These are phyloP conservation scores for Theobroma cacao DNA, from an alignment of 345 rosid species.

Conservation along the genomic window DNA sequence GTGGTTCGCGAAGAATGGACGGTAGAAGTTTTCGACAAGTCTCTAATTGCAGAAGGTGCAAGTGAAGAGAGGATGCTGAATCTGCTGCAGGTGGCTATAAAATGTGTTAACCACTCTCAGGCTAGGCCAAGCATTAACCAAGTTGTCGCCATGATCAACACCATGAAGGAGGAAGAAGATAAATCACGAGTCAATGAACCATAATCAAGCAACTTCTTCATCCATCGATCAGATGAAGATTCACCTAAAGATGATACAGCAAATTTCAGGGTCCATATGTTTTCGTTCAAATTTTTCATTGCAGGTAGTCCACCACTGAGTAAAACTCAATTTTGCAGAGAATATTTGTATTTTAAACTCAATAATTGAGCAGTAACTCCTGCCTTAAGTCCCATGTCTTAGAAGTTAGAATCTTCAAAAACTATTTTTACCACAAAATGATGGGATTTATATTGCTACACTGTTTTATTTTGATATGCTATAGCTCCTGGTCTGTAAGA, in stretches of 20 bases:
- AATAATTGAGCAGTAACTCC: conserved; percentile 8
- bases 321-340: not conserved
- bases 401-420: not conserved
- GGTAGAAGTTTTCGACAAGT: conserved; percentile 56
- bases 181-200: conserved; percentile 34
- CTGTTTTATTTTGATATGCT: not conserved
- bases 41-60: conserved; percentile 40
- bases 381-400: not conserved
- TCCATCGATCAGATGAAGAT: not conserved
- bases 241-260: not conserved
- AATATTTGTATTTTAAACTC: not conserved
- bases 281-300: not conserved
- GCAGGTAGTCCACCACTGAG: not conserved
- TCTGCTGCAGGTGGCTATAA: conserved; percentile 56
- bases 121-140: conserved; percentile 44
- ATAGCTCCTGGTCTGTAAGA: not conserved
- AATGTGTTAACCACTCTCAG: conserved; percentile 37
- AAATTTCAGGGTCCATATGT: not conserved
- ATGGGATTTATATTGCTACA: too few species aligned
- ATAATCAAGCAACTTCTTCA: not conserved
- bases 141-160: conserved; percentile 41
- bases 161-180: conserved; percentile 57
- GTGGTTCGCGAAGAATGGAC: conserved; percentile 66
- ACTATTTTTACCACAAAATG: not conserved
- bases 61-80: conserved; percentile 59